Evolutionary conservation across 2,329 filamentous ascomycete genomes (phyloP).

Genomic region (Fusarium luffae): DNA sequence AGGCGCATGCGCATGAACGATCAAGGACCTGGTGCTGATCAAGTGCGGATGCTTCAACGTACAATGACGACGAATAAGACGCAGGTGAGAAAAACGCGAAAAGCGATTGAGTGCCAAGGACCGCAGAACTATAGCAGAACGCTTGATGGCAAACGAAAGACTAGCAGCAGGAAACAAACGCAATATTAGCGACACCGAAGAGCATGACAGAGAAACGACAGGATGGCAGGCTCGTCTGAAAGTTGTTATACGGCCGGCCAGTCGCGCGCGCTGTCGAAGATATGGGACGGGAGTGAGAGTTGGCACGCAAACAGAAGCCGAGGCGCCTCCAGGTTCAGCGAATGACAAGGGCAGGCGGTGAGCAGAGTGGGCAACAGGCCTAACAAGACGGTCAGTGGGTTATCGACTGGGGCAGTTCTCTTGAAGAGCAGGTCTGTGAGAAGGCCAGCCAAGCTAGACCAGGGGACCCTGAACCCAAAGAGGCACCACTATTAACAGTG

Average conservation of each 20-base stretch:
- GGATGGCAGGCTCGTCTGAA: conserved; percentile 34
- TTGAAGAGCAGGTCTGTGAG: conserved; percentile 37
- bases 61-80: conserved; percentile 34
- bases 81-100: conserved; percentile 29
- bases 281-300: conserved; percentile 32
- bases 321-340: conserved; percentile 33
- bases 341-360: conserved; percentile 46
- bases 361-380: conserved; percentile 36
- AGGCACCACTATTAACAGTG: conserved; percentile 32
- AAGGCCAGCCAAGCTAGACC: conserved; percentile 38
- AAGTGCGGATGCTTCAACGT: conserved; percentile 30
- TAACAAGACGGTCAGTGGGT: conserved; percentile 39
- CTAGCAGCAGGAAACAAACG: conserved; percentile 43
- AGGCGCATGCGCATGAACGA: conserved; percentile 38
- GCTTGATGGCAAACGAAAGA: conserved; percentile 39
- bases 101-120: conserved; percentile 33
- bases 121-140: conserved; percentile 33
- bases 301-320: conserved; percentile 19
- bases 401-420: conserved; percentile 24
- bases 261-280: conserved; percentile 43
- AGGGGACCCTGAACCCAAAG: conserved; percentile 34
- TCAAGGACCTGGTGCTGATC: conserved; percentile 28
- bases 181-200: conserved; percentile 39
- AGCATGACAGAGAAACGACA: conserved; percentile 44
- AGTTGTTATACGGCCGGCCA: conserved; percentile 42